These are phyloP conservation scores for Sideroxylon spinosum DNA, from an alignment of 179 eudicot species.

Conservation along the genomic window DNA sequence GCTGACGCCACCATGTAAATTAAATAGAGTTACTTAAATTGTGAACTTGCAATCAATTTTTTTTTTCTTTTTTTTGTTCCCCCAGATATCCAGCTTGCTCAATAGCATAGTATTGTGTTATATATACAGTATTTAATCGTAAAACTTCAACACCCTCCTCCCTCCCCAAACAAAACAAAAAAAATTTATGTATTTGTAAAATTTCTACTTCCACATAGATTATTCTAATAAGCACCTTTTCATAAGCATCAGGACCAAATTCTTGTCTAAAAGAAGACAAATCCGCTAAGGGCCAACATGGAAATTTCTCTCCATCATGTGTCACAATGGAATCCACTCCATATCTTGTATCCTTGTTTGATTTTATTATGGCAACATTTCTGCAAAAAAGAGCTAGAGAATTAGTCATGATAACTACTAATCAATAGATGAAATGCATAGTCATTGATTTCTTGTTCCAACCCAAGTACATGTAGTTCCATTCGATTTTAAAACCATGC, in stretches of 20 bases:
- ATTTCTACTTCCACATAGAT: not conserved
- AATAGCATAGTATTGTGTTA: not conserved
- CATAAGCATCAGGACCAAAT: slow-evolving; percentile 67
- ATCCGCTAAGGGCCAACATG: slow-evolving; percentile 78
- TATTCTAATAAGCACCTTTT: slow-evolving; percentile 39
- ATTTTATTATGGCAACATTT: slow-evolving; percentile 75
- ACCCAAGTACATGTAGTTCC: not conserved
- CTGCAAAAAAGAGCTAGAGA: slow-evolving; percentile 35
- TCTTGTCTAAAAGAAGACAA: slow-evolving; percentile 59
- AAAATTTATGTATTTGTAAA: no score
- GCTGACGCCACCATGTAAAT: slow-evolving; percentile 31
- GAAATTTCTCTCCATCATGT: slow-evolving; percentile 86
- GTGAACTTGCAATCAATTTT: not conserved
- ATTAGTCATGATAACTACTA: not conserved
- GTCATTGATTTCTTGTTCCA: not conserved
- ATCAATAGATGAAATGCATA: not conserved
- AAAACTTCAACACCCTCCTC: no score
- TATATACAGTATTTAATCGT: no score
- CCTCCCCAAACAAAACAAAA: no score
- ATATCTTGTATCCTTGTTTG: slow-evolving; percentile 80
- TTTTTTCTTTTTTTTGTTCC: no score
- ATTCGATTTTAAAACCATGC: not conserved
- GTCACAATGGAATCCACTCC: slow-evolving; percentile 75
- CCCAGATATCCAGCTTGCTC: not conserved
- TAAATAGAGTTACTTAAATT: not conserved